phyloP scores from a whole-genome alignment of 208 protist species.

The Blastocrithidia nonstop region DNA sequence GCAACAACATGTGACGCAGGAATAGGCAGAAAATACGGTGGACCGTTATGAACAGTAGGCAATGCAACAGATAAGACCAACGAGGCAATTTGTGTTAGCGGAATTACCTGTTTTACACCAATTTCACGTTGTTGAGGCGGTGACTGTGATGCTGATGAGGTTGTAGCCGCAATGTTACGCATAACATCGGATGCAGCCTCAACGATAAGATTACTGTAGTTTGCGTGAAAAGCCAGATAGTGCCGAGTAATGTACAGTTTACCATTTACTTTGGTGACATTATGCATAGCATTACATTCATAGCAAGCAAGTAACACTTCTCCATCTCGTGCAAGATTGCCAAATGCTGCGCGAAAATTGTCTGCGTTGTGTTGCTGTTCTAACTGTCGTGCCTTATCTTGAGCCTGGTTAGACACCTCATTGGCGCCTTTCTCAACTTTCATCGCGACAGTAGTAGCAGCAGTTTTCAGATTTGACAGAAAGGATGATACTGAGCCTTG shows the following conservation, averaged over 20 bases:
- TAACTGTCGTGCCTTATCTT: slow-evolving; percentile 37
- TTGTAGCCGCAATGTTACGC: too few species aligned
- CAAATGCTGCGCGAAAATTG: slow-evolving; percentile 40
- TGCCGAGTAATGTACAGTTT: slow-evolving; percentile 43
- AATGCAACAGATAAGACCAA: slow-evolving; percentile 46
- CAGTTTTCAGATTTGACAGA: slow-evolving; percentile 5
- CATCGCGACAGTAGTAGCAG: slow-evolving; percentile 18
- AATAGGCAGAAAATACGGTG: slow-evolving; percentile 55
- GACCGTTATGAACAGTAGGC: slow-evolving; percentile 21
- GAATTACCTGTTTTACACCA: slow-evolving; percentile 38
- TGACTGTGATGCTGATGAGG: too few species aligned
- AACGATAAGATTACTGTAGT: slow-evolving; percentile 13
- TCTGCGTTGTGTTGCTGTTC: slow-evolving; percentile 36
- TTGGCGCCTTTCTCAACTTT: slow-evolving; percentile 28
- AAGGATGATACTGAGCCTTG: background rate
- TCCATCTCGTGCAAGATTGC: slow-evolving; percentile 21
- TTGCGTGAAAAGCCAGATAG: slow-evolving; percentile 52
- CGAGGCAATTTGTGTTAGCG: slow-evolving; percentile 33
- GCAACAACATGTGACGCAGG: slow-evolving; percentile 43
- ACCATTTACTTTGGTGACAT: slow-evolving; percentile 16
- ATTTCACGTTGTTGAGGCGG: slow-evolving; percentile 1
- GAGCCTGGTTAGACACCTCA: slow-evolving; percentile 26
- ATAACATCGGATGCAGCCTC: slow-evolving; percentile 4
- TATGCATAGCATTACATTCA: slow-evolving; percentile 41
- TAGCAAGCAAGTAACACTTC: slow-evolving; percentile 60